Evolutionary conservation across 768 basidiomycete species (phyloP).

Genomic region (Mycena maculata): DNA sequence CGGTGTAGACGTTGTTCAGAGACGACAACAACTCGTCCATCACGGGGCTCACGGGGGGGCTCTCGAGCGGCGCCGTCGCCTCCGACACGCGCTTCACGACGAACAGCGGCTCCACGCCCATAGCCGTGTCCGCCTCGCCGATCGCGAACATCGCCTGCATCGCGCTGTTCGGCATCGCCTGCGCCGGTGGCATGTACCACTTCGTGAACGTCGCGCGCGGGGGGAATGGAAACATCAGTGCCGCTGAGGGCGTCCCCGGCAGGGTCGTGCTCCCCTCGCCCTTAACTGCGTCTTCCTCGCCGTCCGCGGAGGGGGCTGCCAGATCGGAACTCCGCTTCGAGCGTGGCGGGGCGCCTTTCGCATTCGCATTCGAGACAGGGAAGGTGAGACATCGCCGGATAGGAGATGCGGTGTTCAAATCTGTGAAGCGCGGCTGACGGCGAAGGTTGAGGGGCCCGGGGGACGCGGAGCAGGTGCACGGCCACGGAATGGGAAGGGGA

Average conservation of each 20-base stretch:
- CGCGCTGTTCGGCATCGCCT: slow-evolving; percentile 1
- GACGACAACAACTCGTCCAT: slow-evolving; percentile 29
- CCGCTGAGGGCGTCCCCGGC: not conserved
- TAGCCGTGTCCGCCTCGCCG: not conserved
- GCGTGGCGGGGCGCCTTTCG: no score
- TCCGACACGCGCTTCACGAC: slow-evolving; percentile 31
- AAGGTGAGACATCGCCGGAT: slow-evolving; percentile 21
- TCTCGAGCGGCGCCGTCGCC: not conserved
- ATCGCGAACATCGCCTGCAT: slow-evolving; percentile 12
- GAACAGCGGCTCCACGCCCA: slow-evolving; percentile 14
- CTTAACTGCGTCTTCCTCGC: not conserved
- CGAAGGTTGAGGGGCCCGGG: slow-evolving; percentile 2
- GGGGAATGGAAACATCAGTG: slow-evolving; percentile 8
- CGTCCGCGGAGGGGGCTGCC: not conserved
- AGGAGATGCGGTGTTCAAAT: slow-evolving; percentile 11
- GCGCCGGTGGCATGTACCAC: not conserved
- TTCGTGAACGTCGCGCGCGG: slow-evolving; percentile 28
- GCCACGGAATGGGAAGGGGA: no score
- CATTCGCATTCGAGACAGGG: slow-evolving; percentile 21
- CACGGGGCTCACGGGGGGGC: not conserved
- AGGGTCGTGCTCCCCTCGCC: slow-evolving; percentile 1
- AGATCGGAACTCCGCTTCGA: not conserved
- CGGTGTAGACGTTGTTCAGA: slow-evolving; percentile 27
- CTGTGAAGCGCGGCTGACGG: slow-evolving; percentile 6
- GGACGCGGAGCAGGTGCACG: not conserved